Evolutionary conservation across 2,329 filamentous ascomycete genomes (phyloP), one percentile per base, ranked within the genome.

Genomic region (Penicillium sumatraense): DNA sequence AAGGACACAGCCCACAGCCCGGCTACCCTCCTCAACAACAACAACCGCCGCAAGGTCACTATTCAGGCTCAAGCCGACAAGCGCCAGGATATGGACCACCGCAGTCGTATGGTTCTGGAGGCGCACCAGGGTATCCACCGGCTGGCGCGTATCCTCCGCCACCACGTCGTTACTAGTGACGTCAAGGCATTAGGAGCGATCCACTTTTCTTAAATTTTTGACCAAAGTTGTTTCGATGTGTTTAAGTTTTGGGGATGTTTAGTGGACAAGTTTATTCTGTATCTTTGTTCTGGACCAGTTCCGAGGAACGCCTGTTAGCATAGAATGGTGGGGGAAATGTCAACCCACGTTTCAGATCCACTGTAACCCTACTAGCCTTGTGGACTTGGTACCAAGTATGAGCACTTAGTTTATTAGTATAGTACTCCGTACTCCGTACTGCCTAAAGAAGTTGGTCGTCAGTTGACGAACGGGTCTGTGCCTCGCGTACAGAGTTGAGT

Each of bases 101-200:
- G 47, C 63, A 62, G 49, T 53, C 51, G 9, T 59, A 67, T 45
- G 66, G 62, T 42, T 45, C 55, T 13, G 26, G 40, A 26, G 40
- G 40, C 2, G 40, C 40, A 16, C 40, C 57, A 29, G 63, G 64
- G 13, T 64, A 66, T 35, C 60, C 60, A 16, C 62, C 57, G 1
- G 53, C 60, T 42, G 57, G 62, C 49, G 54, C 54, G 13, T 65
- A 68, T 24, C 50, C 54, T 36, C 54, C 54, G 38, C 60, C 62
- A 55, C 62, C 49, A 10, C 65, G 61, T n/a, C 60, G 68, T 11
- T 70, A 70, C 46, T 68, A 60, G 23, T 55, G 62, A 64, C 54
- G 54, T 59, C 57, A 58, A 16, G 10, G 31, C 13, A 10, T 18
- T 23, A 2, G 24, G 18, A 13, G 11, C 11, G 35, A 11, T 18